A percentile compares a stretch with the other conserved stretches of the same genome.
These are phyloP conservation scores for Pseudogymnoascus sp. DNA, from an alignment of 2,329 filamentous ascomycete genomes.

Conservation along the genomic window DNA sequence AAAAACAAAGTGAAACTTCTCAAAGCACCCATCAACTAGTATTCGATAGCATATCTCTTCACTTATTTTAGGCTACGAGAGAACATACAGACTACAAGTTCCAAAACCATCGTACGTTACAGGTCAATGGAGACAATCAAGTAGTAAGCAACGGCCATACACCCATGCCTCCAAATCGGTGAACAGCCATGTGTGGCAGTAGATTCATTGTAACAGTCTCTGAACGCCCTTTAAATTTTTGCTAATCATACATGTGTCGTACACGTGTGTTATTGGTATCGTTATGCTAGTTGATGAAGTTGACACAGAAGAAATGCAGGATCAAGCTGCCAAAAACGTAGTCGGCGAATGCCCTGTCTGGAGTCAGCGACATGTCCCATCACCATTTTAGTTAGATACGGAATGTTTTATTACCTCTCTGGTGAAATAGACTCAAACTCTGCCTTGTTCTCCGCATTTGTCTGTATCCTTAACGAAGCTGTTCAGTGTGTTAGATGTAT, in stretches of 20 bases:
- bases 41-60: neutral
- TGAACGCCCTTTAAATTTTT: constrained; percentile 14
- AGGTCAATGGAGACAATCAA: no score
- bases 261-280: constrained; percentile 12
- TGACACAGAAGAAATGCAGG: constrained; percentile 97
- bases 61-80: neutral
- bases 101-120: neutral
- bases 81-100: neutral
- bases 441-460: constrained; percentile 69
- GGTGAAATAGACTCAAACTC: constrained; percentile 72
- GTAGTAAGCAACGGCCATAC: no score
- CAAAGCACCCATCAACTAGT: no score
- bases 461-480: constrained; percentile 83
- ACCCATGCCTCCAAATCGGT: neutral
- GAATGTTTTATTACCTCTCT: constrained; percentile 54
- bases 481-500: constrained; percentile 9
- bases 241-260: constrained; percentile 9
- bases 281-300: constrained; percentile 83
- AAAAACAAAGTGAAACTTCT: neutral
- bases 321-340: constrained; percentile 91
- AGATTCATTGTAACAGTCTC: neutral
- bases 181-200: neutral
- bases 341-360: constrained; percentile 80
- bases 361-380: constrained; percentile 15
- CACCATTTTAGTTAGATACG: neutral